Conservation (phyloP, 805 yeast species). For the Suhomyces sp. region DNA sequence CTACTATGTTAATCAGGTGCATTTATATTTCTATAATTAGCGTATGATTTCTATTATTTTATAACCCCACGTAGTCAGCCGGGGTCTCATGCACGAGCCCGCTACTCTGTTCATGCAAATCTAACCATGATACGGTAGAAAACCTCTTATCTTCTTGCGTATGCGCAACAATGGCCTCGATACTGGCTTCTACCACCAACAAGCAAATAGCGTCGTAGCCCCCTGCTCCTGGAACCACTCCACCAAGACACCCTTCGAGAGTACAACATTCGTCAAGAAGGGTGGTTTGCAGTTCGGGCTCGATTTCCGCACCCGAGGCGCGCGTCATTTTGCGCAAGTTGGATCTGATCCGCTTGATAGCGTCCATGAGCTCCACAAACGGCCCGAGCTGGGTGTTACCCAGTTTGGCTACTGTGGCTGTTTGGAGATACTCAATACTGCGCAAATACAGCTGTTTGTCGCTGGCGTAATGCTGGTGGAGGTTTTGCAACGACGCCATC, state of each 20-base stretch:
- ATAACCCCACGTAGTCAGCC: conserved; percentile 7
- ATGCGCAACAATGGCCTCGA: conserved; percentile 23
- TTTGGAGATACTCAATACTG: conserved; percentile 11
- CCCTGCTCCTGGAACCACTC: conserved; percentile 99
- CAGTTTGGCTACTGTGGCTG: not conserved
- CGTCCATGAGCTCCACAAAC: conserved; percentile 23
- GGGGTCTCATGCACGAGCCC: conserved; percentile 55
- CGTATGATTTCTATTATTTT: no score
- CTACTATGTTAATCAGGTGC: not conserved
- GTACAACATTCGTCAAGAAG: conserved; percentile 51
- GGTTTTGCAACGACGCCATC: conserved; percentile 43
- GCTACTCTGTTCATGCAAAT: conserved; percentile 56
- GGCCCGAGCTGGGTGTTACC: not conserved
- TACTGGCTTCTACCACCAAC: conserved; percentile 50
- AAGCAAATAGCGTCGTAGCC: conserved; percentile 92
- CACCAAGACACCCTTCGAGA: conserved; percentile 79
- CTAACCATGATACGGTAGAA: conserved; percentile 60
- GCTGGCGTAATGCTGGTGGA: conserved; percentile 31
- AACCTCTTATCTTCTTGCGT: conserved; percentile 29
- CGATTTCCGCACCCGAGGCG: conserved; percentile 79
- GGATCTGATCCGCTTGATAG: conserved; percentile 52
- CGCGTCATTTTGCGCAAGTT: conserved; percentile 59
- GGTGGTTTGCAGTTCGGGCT: conserved; percentile 73
- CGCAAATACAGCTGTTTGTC: conserved; percentile 36
- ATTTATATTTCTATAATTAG: no score